Conservation (phyloP, 169 alveolate species). For the Plasmodium falciparum region DNA sequence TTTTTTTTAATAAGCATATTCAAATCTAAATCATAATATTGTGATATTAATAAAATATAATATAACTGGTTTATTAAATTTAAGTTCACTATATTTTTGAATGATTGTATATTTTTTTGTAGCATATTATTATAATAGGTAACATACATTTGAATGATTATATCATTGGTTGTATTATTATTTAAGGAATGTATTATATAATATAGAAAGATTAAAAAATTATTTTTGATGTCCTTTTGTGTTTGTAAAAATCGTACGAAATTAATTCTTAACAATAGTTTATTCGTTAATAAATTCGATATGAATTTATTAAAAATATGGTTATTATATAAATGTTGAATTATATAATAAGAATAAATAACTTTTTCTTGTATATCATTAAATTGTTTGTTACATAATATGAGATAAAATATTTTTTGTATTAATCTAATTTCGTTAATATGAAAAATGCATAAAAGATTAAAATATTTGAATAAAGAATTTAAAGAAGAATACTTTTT, state of each 20-base stretch:
- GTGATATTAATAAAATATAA: slow-evolving; percentile 11
- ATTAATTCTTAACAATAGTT: slow-evolving; percentile 10
- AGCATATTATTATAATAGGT: slow-evolving; percentile 10
- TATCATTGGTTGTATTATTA: no score
- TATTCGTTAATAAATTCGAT: not conserved
- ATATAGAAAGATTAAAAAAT: slow-evolving; percentile 11
- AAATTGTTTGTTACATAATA: slow-evolving; percentile 12
- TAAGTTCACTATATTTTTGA: not conserved
- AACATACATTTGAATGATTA: not conserved
- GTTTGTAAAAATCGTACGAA: slow-evolving; percentile 28
- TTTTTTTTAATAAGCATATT: slow-evolving; percentile 28
- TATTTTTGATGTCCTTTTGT: slow-evolving; percentile 1
- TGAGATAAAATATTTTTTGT: slow-evolving; percentile 12
- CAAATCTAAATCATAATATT: slow-evolving; percentile 14
- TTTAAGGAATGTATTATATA: slow-evolving; percentile 2
- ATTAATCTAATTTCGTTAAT: slow-evolving; percentile 13
- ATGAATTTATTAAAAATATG: slow-evolving; percentile 11
- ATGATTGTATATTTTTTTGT: not conserved
- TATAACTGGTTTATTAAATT: slow-evolving; percentile 24
- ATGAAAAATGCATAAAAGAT: slow-evolving; percentile 23
- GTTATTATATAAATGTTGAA: slow-evolving; percentile 28
- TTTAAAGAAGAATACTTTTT: slow-evolving; percentile 5
- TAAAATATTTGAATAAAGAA: slow-evolving; percentile 18
- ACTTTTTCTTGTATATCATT: slow-evolving; percentile 24
- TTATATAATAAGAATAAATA: slow-evolving; percentile 30